phyloP scores from a whole-genome alignment of 169 alveolate species.

The Cryptosporidium muris region DNA sequence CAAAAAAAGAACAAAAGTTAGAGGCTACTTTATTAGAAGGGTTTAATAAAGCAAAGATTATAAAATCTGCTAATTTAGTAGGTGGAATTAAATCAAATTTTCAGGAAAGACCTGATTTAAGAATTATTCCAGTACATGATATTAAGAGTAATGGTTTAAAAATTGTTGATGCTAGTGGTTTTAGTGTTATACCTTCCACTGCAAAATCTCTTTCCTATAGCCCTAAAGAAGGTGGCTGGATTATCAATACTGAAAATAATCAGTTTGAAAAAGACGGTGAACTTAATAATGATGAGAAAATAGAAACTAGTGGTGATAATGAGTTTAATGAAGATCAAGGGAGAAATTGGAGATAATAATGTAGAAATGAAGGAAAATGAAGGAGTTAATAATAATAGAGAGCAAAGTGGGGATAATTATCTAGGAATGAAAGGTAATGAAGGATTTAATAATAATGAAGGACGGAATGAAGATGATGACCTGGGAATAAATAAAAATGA shows the following conservation, averaged over 20 bases:
- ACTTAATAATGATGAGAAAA: background rate
- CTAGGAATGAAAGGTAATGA: background rate
- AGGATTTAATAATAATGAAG: conserved; percentile 1
- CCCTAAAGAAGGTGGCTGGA: background rate
- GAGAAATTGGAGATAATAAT: background rate
- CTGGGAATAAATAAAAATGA: too few relatives aligned
- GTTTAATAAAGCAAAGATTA: background rate
- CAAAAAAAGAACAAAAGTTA: background rate
- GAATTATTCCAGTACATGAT: background rate
- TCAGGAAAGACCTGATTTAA: background rate
- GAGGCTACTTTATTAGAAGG: background rate
- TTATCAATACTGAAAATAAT: background rate
- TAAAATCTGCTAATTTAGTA: background rate
- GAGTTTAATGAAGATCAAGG: background rate
- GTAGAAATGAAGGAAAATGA: background rate
- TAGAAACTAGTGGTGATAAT: conserved; percentile 6
- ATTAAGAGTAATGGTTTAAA: conserved; percentile 15
- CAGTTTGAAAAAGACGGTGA: background rate
- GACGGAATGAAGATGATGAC: background rate
- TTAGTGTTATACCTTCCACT: conserved; percentile 8
- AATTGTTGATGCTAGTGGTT: conserved; percentile 13
- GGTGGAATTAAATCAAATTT: background rate
- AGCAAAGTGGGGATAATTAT: background rate
- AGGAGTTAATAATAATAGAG: background rate
- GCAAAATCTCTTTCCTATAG: conserved; percentile 5